Evolutionary conservation across 2,329 filamentous ascomycete genomes (phyloP), one percentile per base, ranked within the genome.

Genomic region (Orbilia oligospora): DNA sequence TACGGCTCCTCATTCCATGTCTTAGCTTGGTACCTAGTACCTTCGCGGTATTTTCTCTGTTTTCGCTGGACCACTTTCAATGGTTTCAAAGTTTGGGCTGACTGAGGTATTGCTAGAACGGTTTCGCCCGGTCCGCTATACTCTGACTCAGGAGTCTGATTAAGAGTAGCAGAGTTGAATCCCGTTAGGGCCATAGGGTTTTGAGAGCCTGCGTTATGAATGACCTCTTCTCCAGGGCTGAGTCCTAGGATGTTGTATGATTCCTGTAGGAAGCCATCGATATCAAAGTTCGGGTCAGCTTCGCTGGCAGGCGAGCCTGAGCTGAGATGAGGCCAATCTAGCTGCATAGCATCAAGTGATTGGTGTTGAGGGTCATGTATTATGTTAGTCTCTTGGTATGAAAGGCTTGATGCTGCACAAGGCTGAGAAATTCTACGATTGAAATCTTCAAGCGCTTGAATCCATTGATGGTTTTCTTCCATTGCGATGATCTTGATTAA

Each of bases 331-430:
- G 1, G 9, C 16, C 82, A 82, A 67, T 82, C 83, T 84, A 83
- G 85, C 8, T 58, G n/a, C 9, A n/a, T 38, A 20, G 20, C 2
- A 4, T 41, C 20, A 12, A 86, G 61, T 82, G 64, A 80, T 3
- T 8, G 27, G 12, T 12, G 4, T 53, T 30, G 22, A 53, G 20
- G 27, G 1, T 22, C 22, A 22, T 30, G 1, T 22, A 5, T 22
- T 24, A 3, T 4, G 5, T 16, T 16, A 30, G 6, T 5, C 12
- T 30, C 14, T n/a, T 22, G 14, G 27, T 9, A 5, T 18, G 14
- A 18, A 46, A 5, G 9, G n/a, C 9, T 12, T 6, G 27, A 55
- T 18, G 38, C 38, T 16, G 12, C 38, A 5, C 44, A 20, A 55
- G 51, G 51, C 51, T 55, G 51, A 55, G 51, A 36, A 12, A 16